Base-by-base conservation (phyloP, 345 rosid species). In the Barbarea vulgaris region DNA sequence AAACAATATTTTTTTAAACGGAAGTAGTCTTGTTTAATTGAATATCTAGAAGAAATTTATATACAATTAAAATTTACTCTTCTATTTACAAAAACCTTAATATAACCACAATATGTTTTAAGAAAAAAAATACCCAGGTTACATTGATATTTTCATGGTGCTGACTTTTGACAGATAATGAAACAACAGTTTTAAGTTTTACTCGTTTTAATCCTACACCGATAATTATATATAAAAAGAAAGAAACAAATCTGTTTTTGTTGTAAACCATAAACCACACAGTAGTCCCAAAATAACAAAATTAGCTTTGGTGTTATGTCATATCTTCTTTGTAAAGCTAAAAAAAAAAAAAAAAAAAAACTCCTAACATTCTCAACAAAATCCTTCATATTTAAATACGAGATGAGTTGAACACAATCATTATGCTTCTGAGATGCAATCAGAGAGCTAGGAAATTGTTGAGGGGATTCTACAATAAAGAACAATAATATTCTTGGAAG, bases 361-460 rank as follows among this genome's bases (percentile, higher is more conserved):
- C 58, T 33, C 10, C 14, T 17, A 63, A 54, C 42, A 70, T 70
- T 30, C 39, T 33, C 34, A 52, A 53, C 64, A 8, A 69, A 63
- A 62, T 64, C 60, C 33, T 64, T 76, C 50, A 44, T 67, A 4
- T 70, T 54, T 77, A 64, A 70, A 70, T 64, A 64, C 52, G 13
- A 70, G 53, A 70, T 77, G 76, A 30, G 21, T 44, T 77, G 46
- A 77, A 64, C 42, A 64, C 46, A 77, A 46, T 64, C 28, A 46
- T 64, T 36, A 36, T 70, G 66, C 76, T 70, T 55, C 41, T 44
- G 53, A 22, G 72, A 77, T 55, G 34, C 67, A 77, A 64, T 19
- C 61, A 63, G 50, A 63, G 80, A 77, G 47, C 47, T 42, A 42
- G 31, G 58, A 55, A 52, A 77, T 10, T 70, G 75, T 77, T 70